Conservation (phyloP, 2,329 filamentous ascomycete species). For the Aspergillus vadensis region DNA sequence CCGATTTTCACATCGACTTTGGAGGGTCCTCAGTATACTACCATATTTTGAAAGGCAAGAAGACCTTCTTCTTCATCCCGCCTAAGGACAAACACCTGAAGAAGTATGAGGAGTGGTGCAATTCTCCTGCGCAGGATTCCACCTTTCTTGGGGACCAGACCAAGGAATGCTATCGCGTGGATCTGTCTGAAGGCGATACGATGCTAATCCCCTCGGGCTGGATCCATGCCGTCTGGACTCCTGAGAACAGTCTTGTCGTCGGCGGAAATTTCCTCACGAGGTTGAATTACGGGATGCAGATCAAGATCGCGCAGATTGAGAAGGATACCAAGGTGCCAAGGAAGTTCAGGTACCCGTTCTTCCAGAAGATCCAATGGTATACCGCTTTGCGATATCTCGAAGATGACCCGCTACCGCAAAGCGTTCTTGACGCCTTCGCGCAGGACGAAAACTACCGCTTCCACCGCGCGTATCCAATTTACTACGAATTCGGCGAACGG, state of each 20-base stretch:
- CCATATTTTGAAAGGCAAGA: conserved; percentile 68
- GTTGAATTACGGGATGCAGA: conserved; percentile 67
- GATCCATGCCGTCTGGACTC: conserved; percentile 73
- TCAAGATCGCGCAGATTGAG: conserved; percentile 66
- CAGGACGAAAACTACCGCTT: conserved; percentile 57
- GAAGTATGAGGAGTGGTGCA: conserved; percentile 72
- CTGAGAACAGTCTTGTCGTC: conserved; percentile 68
- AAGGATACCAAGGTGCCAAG: conserved; percentile 66
- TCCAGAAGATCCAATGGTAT: conserved; percentile 71
- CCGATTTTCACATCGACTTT: conserved; percentile 73
- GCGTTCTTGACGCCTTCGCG: conserved; percentile 57
- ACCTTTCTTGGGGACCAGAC: conserved; percentile 66
- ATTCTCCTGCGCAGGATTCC: conserved; percentile 65
- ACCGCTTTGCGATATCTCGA: conserved; percentile 65
- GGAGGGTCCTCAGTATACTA: conserved; percentile 71
- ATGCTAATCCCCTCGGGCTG: conserved; percentile 72
- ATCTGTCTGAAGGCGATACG: conserved; percentile 67
- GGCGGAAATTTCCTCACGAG: conserved; percentile 70
- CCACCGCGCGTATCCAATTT: conserved; percentile 57
- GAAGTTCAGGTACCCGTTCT: conserved; percentile 68
- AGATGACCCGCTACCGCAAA: conserved; percentile 63
- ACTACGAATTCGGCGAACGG: conserved; percentile 60
- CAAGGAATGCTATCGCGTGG: conserved; percentile 67
- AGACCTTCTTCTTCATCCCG: conserved; percentile 72
- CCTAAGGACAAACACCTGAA: conserved; percentile 69